Evolutionary conservation across 768 basidiomycete genomes (phyloP).

Genomic region (Collybia sordida): DNA sequence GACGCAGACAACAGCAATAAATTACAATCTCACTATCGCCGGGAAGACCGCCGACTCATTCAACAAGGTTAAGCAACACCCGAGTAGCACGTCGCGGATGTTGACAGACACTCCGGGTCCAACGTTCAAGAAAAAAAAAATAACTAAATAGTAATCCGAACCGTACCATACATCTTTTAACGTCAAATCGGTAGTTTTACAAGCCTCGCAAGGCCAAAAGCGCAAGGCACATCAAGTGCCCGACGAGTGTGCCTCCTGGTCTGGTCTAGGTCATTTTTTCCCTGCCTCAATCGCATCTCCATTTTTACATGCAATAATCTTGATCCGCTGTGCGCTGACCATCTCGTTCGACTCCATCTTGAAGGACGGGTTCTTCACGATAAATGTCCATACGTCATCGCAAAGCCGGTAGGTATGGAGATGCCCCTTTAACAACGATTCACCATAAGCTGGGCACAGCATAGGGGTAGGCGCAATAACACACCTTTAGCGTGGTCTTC

Average conservation of each 20-base stretch:
- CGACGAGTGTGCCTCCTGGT: background rate
- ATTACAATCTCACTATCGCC: too few relatives aligned
- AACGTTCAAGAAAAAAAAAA: too few relatives aligned
- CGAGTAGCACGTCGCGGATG: too few relatives aligned
- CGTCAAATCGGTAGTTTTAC: too few relatives aligned
- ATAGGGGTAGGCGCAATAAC: constrained; percentile 12
- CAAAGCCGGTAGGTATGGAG: constrained; percentile 89
- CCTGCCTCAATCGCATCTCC: constrained; percentile 83
- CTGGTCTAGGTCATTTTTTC: constrained; percentile 55
- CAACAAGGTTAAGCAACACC: too few relatives aligned
- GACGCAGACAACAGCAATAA: too few relatives aligned
- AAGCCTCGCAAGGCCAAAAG: too few relatives aligned
- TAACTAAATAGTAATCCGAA: too few relatives aligned
- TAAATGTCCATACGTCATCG: constrained; percentile 99
- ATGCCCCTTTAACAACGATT: constrained; percentile 60
- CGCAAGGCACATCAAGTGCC: too few relatives aligned
- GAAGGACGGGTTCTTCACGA: constrained; percentile 88
- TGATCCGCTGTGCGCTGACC: constrained; percentile 76
- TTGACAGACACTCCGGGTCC: too few relatives aligned
- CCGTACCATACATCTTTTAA: too few relatives aligned
- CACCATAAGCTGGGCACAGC: background rate
- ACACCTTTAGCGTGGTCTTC: constrained; percentile 90
- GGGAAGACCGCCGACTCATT: too few relatives aligned
- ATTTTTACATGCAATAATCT: constrained; percentile 98
- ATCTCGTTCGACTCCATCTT: constrained; percentile 93